These are phyloP conservation scores for Fusarium sp. DNA, from an alignment of 2,329 filamentous ascomycete genomes.

Conservation along the genomic window DNA sequence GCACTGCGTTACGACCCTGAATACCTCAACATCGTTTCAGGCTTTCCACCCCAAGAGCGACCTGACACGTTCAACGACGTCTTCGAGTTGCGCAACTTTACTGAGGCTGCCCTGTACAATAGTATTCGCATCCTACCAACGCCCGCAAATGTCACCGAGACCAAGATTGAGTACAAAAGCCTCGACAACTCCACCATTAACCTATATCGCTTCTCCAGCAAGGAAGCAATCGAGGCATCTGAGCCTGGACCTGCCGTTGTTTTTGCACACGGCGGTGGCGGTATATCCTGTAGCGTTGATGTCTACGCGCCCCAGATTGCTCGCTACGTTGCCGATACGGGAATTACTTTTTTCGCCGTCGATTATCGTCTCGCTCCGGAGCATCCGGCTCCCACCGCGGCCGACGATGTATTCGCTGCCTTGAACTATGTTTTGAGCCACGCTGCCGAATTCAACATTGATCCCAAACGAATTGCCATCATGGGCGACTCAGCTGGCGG, in stretches of 20 bases:
- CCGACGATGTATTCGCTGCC: slow-evolving; percentile 56
- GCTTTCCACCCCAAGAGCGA: not conserved
- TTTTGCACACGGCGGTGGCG: slow-evolving; percentile 61
- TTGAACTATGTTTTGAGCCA: slow-evolving; percentile 48
- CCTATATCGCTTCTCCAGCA: slow-evolving; percentile 34
- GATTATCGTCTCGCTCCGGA: slow-evolving; percentile 63
- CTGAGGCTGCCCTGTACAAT: slow-evolving; percentile 3
- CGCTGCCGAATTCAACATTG: slow-evolving; percentile 37
- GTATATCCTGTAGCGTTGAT: slow-evolving; percentile 52
- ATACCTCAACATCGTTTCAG: slow-evolving; percentile 9
- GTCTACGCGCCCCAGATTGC: slow-evolving; percentile 46
- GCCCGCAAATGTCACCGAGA: slow-evolving; percentile 20
- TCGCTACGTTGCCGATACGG: slow-evolving; percentile 43
- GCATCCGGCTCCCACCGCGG: slow-evolving; percentile 52
- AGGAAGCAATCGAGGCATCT: not conserved
- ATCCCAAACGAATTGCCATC: slow-evolving; percentile 40
- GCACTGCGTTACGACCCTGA: slow-evolving; percentile 24
- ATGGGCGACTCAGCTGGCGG: slow-evolving; percentile 46
- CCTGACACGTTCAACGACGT: slow-evolving; percentile 11
- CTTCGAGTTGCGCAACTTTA: slow-evolving; percentile 23
- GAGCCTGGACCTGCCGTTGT: slow-evolving; percentile 49
- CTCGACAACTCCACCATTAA: slow-evolving; percentile 33
- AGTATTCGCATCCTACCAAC: slow-evolving; percentile 1
- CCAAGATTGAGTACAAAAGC: slow-evolving; percentile 30
- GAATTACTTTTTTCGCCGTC: slow-evolving; percentile 55